These are phyloP conservation scores for Russula olivacea DNA, from an alignment of 768 basidiomycete genomes.

Conservation along the genomic window DNA sequence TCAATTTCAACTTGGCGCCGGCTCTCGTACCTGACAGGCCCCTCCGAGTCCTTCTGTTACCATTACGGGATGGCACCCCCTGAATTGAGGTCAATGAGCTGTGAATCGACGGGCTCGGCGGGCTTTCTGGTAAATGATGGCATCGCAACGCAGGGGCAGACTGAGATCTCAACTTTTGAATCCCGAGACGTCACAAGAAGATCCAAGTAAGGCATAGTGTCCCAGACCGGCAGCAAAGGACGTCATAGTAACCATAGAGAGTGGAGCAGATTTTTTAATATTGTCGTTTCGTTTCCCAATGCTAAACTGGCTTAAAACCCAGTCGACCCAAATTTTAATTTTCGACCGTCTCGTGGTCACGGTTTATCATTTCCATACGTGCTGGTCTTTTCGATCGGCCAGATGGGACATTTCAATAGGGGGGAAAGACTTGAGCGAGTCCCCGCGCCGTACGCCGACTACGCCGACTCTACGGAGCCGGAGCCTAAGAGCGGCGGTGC, in stretches of 20 bases:
- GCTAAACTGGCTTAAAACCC: too few relatives aligned
- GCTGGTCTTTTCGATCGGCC: too few relatives aligned
- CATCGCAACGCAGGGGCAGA: not conserved
- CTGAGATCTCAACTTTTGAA: not conserved
- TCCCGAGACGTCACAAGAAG: too few relatives aligned
- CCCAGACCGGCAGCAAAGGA: not conserved
- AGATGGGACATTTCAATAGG: too few relatives aligned
- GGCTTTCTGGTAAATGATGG: not conserved
- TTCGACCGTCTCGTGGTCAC: not conserved
- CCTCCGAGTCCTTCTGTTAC: not conserved
- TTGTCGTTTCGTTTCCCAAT: not conserved
- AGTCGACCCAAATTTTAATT: not conserved
- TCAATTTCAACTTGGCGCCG: not conserved
- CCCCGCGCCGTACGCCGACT: too few relatives aligned
- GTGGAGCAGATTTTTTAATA: not conserved
- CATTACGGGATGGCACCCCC: not conserved
- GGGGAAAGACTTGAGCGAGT: too few relatives aligned
- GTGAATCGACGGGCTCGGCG: not conserved
- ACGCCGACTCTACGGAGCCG: too few relatives aligned
- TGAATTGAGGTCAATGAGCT: not conserved
- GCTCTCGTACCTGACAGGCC: too few relatives aligned
- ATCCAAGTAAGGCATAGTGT: not conserved
- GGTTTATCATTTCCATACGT: too few relatives aligned
- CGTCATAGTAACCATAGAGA: not conserved
- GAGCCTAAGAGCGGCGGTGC: not conserved